Percentiles rank a stretch among this genome's conserved stretches.
phyloP scores from a whole-genome alignment of 1,139 yeast genomes.

The Debaryomyces robertsiae region DNA sequence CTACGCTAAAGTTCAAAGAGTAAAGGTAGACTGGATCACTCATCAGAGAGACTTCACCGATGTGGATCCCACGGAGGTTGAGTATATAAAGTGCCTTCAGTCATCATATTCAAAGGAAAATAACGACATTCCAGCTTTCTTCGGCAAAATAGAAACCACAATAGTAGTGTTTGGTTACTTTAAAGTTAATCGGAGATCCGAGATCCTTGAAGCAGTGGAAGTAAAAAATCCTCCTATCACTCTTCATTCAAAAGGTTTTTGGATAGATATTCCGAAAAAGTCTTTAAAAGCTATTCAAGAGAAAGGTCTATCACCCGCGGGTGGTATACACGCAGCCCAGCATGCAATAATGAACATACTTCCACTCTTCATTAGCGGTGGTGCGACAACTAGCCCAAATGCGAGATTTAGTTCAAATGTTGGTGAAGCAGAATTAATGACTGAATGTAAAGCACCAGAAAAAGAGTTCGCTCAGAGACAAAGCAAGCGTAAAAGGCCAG shows the following conservation, averaged over 20 bases:
- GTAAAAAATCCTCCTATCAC: constrained; percentile 85
- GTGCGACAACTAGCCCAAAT: constrained; percentile 39
- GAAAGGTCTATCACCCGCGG: constrained; percentile 72
- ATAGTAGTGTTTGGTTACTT: constrained; percentile 89
- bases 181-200: constrained; percentile 73
- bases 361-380: constrained; percentile 55
- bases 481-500: constrained; percentile 74
- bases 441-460: constrained; percentile 97
- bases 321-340: constrained; percentile 95
- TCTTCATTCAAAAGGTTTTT: constrained; percentile 74
- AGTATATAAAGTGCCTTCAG: constrained; percentile 56
- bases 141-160: constrained; percentile 72
- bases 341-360: constrained; percentile 81
- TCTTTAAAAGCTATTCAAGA: constrained; percentile 60
- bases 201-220: constrained; percentile 88
- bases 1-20: constrained; percentile 82
- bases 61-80: constrained; percentile 82
- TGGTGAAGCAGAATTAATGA: constrained; percentile 68
- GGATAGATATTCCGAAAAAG: constrained; percentile 79
- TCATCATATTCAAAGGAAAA: constrained; percentile 20
- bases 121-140: constrained; percentile 67
- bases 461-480: constrained; percentile 84
- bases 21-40: constrained; percentile 92
- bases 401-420: constrained; percentile 52
- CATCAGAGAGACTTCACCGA: constrained; percentile 90